Base-by-base conservation (phyloP, 2,329 filamentous ascomycete species). In the Didymellaceae sp. region DNA sequence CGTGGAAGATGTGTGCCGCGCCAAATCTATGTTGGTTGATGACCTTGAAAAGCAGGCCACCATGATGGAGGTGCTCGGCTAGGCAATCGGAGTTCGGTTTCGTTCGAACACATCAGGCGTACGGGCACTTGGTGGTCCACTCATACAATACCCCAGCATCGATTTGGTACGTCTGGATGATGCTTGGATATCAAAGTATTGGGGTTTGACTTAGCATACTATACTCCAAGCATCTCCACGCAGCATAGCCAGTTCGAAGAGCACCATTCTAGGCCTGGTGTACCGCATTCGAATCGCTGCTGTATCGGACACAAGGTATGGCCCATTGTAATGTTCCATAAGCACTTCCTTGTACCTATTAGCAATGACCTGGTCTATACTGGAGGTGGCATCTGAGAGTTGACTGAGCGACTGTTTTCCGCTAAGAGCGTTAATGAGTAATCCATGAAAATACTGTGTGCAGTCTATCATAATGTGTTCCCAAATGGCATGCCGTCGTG, bases 1-100 rank as follows among this genome's bases (percentile, higher is more conserved):
- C 3, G 80, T 97, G 62, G 82, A 87, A 58, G 79, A 82, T 16
- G 82, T 90, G 13, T 85, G 95, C 69, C 80, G 79, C 57, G 78
- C 78, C 52, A 84, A 86, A 21, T 80, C 80, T 20, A 76, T 92
- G 61, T 75, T 96, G 22, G 85, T 96, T 20, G 77, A 82, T 28
- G 89, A 79, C 32, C 68, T 74, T 41, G 71, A 73, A 53, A 75
- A 76, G 64, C 75, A 72, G 66, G 63, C 63, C 42, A 75, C 71
- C 18, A 74, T 80, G 66, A 72, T 71, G 56, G 75, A 76, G 52
- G 71, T 78, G 40, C 57, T 75, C 52, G 55, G 44, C 30, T 70
- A 62, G 53, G 50, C 59, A 37, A n/a, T 30, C 13, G 43, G 35
- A 16, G 25, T 10, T 4, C 16, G 8, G 17, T 17, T 17, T 11